These are phyloP conservation scores for Eutrema salsugineum DNA, from an alignment of 441 rosid genomes.

Conservation along the genomic window DNA sequence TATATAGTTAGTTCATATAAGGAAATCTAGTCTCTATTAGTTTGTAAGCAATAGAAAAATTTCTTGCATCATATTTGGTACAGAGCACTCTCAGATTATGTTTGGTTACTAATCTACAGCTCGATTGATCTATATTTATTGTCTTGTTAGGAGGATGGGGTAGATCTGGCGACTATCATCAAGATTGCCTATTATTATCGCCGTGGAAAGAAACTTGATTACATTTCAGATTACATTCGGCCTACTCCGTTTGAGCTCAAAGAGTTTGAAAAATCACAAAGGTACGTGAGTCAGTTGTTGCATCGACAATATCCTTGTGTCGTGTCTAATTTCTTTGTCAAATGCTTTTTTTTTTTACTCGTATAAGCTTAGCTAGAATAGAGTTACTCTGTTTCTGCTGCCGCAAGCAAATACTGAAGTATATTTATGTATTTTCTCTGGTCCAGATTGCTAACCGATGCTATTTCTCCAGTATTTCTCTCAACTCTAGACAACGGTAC, in stretches of 20 bases:
- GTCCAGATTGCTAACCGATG: slow-evolving; percentile 42
- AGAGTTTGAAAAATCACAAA: slow-evolving; percentile 27
- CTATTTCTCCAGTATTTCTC: slow-evolving; percentile 56
- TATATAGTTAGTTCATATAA: background rate
- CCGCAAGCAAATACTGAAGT: slow-evolving; percentile 11
- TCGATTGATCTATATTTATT: background rate
- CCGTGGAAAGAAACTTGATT: slow-evolving; percentile 40
- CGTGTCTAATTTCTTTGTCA: too few species aligned
- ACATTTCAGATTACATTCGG: slow-evolving; percentile 49
- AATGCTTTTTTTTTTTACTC: background rate
- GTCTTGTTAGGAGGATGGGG: slow-evolving; percentile 50
- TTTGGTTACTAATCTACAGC: background rate
- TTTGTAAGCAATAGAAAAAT: background rate
- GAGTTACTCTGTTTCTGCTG: slow-evolving; percentile 2
- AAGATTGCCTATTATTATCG: slow-evolving; percentile 56
- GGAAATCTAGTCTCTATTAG: background rate
- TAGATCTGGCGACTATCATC: slow-evolving; percentile 53
- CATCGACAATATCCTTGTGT: slow-evolving; percentile 34
- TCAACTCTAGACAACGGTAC: slow-evolving; percentile 74
- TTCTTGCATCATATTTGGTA: background rate
- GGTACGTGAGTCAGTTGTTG: slow-evolving; percentile 10
- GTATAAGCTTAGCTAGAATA: background rate
- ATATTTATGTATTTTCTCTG: background rate
- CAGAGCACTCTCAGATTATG: background rate
- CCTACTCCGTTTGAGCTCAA: slow-evolving; percentile 62